Evolutionary conservation across 2,329 filamentous ascomycete species (phyloP).

Genomic region (Lojkania enalia): DNA sequence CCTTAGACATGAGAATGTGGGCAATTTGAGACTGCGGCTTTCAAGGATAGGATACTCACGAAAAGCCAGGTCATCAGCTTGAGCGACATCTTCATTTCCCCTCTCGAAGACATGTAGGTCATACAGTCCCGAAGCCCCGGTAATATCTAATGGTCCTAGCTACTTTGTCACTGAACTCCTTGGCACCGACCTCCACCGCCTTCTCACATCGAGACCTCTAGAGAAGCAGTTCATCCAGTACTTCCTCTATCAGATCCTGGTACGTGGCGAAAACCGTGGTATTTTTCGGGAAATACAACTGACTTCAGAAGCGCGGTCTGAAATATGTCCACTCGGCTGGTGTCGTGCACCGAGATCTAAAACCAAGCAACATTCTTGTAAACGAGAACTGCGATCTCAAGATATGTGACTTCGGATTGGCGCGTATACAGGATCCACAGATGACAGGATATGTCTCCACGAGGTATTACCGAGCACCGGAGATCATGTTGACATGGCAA

Average conservation of each 20-base stretch:
- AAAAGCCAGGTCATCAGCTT: conserved; percentile 78
- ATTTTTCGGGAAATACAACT: conserved; percentile 20
- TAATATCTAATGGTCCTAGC: conserved; percentile 53
- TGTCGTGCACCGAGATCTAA: conserved; percentile 95
- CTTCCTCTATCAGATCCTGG: conserved; percentile 98
- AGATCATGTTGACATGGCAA: conserved; percentile 99
- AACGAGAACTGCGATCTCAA: conserved; percentile 99
- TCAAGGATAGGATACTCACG: conserved; percentile 20
- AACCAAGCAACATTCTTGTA: conserved; percentile 98
- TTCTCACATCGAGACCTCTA: conserved; percentile 90
- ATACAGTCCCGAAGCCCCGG: not conserved
- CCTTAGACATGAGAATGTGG: conserved; percentile 91
- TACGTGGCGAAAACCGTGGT: conserved; percentile 52
- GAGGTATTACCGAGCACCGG: conserved; percentile 95
- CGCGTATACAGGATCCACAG: conserved; percentile 96
- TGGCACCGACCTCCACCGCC: conserved; percentile 92
- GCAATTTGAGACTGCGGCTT: conserved; percentile 20
- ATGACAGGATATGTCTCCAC: conserved; percentile 99
- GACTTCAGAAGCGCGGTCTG: conserved; percentile 72
- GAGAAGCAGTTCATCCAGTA: conserved; percentile 99
- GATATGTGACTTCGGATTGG: conserved; percentile 98
- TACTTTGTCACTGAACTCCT: conserved; percentile 98
- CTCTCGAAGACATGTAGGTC: conserved; percentile 92
- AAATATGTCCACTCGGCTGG: conserved; percentile 99
- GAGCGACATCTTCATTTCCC: conserved; percentile 99